Evolutionary conservation across 164 flowering plant species (phyloP).

Genomic region (Cinnamomum micranthum): DNA sequence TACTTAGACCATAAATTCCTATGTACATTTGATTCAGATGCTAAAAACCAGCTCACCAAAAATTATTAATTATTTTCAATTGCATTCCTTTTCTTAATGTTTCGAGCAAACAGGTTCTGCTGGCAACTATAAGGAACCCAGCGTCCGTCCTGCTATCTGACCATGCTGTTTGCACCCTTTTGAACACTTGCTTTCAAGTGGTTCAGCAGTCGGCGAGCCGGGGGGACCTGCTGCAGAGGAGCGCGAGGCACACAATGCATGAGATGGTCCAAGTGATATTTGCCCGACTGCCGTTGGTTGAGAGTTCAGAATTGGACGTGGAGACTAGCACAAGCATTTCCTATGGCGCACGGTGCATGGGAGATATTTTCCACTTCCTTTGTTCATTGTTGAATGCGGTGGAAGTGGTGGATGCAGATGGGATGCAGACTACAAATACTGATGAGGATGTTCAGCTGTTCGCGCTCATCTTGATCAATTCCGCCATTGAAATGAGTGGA

Average conservation of each 20-base stretch:
- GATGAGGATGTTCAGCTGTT: slow-evolving; percentile 84
- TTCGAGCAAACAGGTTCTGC: slow-evolving; percentile 32
- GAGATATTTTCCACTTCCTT: slow-evolving; percentile 75
- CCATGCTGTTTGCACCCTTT: slow-evolving; percentile 61
- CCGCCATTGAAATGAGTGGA: slow-evolving; percentile 77
- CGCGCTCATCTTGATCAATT: slow-evolving; percentile 68
- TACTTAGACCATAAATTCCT: no score
- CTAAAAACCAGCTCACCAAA: no score
- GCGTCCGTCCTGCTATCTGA: slow-evolving; percentile 57
- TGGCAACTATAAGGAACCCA: slow-evolving; percentile 43
- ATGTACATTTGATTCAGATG: no score
- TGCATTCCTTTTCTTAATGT: no score
- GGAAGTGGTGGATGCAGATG: slow-evolving; percentile 51
- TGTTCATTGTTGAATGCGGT: slow-evolving; percentile 75
- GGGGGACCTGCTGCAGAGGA: slow-evolving; percentile 73
- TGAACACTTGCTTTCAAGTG: slow-evolving; percentile 72
- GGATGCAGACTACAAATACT: slow-evolving; percentile 28
- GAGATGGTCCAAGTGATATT: slow-evolving; percentile 65
- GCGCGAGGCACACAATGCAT: slow-evolving; percentile 69
- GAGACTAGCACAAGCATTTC: slow-evolving; percentile 14
- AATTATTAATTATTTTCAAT: no score
- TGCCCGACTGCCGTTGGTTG: slow-evolving; percentile 53
- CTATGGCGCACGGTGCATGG: slow-evolving; percentile 57
- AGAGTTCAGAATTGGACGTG: slow-evolving; percentile 41
- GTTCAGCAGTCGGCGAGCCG: slow-evolving; percentile 59